phyloP scores from a whole-genome alignment of 2,329 filamentous ascomycete genomes.

The Microdochium trichocladiopsis region DNA sequence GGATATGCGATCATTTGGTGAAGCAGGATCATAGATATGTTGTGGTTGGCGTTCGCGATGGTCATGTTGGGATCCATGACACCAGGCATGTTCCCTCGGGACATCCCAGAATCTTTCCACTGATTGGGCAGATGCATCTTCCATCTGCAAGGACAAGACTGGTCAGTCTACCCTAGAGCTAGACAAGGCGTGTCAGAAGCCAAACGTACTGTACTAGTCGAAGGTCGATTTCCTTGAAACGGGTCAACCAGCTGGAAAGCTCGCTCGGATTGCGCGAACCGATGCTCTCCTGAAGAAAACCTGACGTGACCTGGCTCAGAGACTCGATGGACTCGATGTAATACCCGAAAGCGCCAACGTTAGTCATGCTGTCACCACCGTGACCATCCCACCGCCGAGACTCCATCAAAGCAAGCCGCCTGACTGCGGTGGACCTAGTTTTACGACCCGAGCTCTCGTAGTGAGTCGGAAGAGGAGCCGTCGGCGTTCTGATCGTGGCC shows the following conservation, averaged over 20 bases:
- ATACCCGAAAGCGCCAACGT: slow-evolving; percentile 28
- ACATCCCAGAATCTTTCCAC: slow-evolving; percentile 30
- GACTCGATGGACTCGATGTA: slow-evolving; percentile 28
- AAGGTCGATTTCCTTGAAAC: slow-evolving; percentile 32
- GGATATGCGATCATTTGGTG: slow-evolving; percentile 33
- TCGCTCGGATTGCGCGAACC: slow-evolving; percentile 20
- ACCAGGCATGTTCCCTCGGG: slow-evolving; percentile 22
- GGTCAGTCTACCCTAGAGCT: background rate
- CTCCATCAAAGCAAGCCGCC: no score
- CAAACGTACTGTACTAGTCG: slow-evolving; percentile 22
- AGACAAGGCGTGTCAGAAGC: background rate
- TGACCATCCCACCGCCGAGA: background rate
- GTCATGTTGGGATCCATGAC: slow-evolving; percentile 37
- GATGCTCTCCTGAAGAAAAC: slow-evolving; percentile 26
- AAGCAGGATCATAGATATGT: slow-evolving; percentile 31
- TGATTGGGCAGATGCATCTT: slow-evolving; percentile 35
- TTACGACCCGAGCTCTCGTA: background rate
- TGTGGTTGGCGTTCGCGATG: slow-evolving; percentile 33
- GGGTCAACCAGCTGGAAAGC: slow-evolving; percentile 26
- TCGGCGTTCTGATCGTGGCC: slow-evolving; percentile 17
- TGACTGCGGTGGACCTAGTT: no score
- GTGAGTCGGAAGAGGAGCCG: slow-evolving; percentile 12
- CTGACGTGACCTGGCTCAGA: slow-evolving; percentile 25
- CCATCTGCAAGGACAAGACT: slow-evolving; percentile 22
- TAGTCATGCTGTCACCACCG: slow-evolving; percentile 12